These are phyloP conservation scores for Grosmannia clavigera DNA, from an alignment of 2,329 filamentous ascomycete species.

Conservation along the genomic window DNA sequence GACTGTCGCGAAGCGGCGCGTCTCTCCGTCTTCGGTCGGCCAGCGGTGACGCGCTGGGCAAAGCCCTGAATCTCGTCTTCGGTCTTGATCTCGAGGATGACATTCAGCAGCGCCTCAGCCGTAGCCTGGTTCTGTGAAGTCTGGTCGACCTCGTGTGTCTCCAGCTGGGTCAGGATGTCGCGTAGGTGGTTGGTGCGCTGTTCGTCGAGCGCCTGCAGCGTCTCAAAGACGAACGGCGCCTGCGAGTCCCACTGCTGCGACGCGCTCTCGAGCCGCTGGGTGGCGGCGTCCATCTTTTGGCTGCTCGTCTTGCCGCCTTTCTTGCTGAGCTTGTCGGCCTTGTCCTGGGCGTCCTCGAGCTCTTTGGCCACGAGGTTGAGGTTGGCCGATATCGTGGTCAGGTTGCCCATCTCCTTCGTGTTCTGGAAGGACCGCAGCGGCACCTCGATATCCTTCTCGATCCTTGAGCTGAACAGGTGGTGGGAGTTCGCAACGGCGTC, in stretches of 20 bases:
- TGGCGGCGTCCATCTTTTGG: slow-evolving; percentile 65
- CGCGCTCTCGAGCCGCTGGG: slow-evolving; percentile 63
- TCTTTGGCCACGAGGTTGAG: slow-evolving; percentile 71
- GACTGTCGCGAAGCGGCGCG: slow-evolving; percentile 29
- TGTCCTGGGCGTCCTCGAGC: slow-evolving; percentile 71
- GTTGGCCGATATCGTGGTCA: slow-evolving; percentile 72
- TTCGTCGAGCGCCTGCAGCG: slow-evolving; percentile 83
- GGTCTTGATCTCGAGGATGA: slow-evolving; percentile 76
- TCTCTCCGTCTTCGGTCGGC: slow-evolving; percentile 31
- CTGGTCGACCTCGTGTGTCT: slow-evolving; percentile 84
- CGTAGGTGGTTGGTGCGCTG: slow-evolving; percentile 78
- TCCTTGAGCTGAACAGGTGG: slow-evolving; percentile 62
- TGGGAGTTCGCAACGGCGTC: slow-evolving; percentile 77
- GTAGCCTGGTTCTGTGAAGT: slow-evolving; percentile 63
- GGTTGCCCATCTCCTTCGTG: slow-evolving; percentile 66
- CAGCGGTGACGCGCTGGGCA: slow-evolving; percentile 29
- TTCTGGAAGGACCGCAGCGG: slow-evolving; percentile 65
- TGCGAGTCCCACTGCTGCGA: slow-evolving; percentile 84
- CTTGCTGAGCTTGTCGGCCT: slow-evolving; percentile 68
- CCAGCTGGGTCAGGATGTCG: slow-evolving; percentile 81
- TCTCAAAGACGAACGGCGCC: slow-evolving; percentile 89
- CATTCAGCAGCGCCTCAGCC: slow-evolving; percentile 68
- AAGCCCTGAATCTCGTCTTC: slow-evolving; percentile 76
- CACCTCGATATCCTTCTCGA: slow-evolving; percentile 79
- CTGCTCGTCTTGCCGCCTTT: slow-evolving; percentile 68